phyloP scores from a whole-genome alignment of 305 asterid genomes.

The Fraxinus paxiana region DNA sequence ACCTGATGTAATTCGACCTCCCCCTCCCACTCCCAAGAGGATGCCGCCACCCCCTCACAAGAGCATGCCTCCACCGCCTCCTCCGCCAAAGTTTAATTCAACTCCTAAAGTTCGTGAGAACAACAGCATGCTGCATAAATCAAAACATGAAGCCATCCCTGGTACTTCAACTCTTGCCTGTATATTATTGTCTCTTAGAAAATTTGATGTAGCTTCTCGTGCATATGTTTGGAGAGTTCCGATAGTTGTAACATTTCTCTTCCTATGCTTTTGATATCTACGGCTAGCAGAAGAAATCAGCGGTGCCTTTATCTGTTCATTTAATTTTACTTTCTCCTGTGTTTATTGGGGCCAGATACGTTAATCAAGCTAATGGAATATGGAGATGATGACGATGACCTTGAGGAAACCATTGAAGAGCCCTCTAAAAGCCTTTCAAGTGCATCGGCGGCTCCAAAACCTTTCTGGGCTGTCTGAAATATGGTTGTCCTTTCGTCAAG shows the following conservation, averaged over 20 bases:
- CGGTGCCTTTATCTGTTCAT: neutral
- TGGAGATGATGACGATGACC: conserved; percentile 75
- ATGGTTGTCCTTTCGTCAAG: neutral
- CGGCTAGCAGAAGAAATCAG: neutral
- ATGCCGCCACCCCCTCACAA: conserved; percentile 3
- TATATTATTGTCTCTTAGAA: neutral
- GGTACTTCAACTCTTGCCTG: conserved; percentile 39
- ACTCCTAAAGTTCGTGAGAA: conserved; percentile 32
- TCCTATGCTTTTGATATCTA: neutral
- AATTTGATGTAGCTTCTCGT: neutral
- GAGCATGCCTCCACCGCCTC: conserved; percentile 25
- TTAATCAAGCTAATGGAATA: conserved; percentile 81
- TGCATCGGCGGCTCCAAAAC: conserved; percentile 35
- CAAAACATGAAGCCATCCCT: conserved; percentile 52
- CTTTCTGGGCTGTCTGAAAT: conserved; percentile 68
- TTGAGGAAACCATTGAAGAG: conserved; percentile 25
- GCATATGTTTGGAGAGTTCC: neutral
- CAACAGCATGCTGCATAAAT: conserved; percentile 25
- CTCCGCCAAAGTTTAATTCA: conserved; percentile 53
- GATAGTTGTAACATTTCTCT: neutral
- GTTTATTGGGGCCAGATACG: conserved; percentile 48
- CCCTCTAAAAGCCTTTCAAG: conserved; percentile 30
- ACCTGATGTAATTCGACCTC: conserved; percentile 39
- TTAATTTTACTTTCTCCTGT: neutral
- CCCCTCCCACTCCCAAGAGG: conserved; percentile 28